Evolutionary conservation across 805 yeast species (phyloP).

Genomic region (Wickerhamiella lipophila): DNA sequence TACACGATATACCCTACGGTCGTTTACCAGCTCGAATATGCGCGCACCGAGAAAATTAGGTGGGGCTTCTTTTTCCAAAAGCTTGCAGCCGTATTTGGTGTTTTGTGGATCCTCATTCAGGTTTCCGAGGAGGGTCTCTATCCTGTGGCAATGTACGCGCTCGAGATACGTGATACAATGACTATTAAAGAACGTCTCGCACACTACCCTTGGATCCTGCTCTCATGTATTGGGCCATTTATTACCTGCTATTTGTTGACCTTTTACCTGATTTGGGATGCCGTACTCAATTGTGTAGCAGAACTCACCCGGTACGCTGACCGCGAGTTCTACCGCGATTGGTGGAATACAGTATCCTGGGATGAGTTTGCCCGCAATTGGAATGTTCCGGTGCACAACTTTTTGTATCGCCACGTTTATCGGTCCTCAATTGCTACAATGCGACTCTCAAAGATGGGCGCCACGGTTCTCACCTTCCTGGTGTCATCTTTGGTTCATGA

Average conservation of each 20-base stretch:
- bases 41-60: conserved; percentile 58
- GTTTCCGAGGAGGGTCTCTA: conserved; percentile 64
- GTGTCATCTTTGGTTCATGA: conserved; percentile 81
- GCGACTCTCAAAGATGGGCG: conserved; percentile 48
- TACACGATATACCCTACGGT: conserved; percentile 83
- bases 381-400: conserved; percentile 89
- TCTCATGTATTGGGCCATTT: conserved; percentile 74
- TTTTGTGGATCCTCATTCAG: conserved; percentile 67
- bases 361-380: conserved; percentile 85
- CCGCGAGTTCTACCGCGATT: conserved; percentile 83
- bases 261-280: conserved; percentile 91
- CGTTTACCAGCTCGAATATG: conserved; percentile 57
- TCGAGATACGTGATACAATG: conserved; percentile 35
- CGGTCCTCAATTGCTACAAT: conserved; percentile 76
- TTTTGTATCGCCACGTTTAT: conserved; percentile 83
- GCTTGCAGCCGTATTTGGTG: conserved; percentile 71
- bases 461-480: conserved; percentile 48
- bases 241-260: conserved; percentile 59
- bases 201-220: conserved; percentile 37
- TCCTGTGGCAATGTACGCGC: conserved; percentile 55
- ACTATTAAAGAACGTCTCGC: conserved; percentile 36
- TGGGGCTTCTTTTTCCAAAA: conserved; percentile 59
- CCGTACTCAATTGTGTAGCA: conserved; percentile 78
- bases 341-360: conserved; percentile 98
- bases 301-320: conserved; percentile 81